These are phyloP conservation scores for Pseudopyrenochaeta lycopersici DNA, from an alignment of 2,329 filamentous ascomycete genomes.

Conservation along the genomic window DNA sequence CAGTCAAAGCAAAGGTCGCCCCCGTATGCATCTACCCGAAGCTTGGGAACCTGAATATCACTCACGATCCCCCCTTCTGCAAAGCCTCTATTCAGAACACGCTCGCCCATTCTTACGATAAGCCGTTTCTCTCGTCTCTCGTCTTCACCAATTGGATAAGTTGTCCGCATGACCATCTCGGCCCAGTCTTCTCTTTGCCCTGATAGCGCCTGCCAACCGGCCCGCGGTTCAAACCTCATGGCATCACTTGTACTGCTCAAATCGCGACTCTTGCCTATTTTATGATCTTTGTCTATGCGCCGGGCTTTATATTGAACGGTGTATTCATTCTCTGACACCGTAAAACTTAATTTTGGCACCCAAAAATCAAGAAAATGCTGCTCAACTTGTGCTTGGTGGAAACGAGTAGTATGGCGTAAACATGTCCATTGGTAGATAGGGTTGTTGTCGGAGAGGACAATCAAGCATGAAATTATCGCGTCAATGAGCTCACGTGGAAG, in stretches of 20 bases:
- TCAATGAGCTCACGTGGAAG: too few relatives aligned
- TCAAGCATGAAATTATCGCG: too few relatives aligned
- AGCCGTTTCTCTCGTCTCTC: neutral
- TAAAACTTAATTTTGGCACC: too few relatives aligned
- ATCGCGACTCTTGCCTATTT: too few relatives aligned
- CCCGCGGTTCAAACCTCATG: neutral
- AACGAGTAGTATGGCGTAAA: too few relatives aligned
- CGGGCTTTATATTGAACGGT: neutral
- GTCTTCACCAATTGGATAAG: neutral
- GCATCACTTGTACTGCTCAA: neutral
- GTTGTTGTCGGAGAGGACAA: too few relatives aligned
- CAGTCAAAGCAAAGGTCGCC: constrained; percentile 7
- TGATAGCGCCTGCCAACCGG: neutral
- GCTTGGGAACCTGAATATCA: neutral
- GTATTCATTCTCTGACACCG: too few relatives aligned
- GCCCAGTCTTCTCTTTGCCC: neutral
- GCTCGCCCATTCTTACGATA: neutral
- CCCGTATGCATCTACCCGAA: neutral
- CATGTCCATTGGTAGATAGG: too few relatives aligned
- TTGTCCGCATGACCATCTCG: neutral
- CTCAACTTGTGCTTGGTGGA: too few relatives aligned
- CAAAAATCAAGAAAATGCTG: too few relatives aligned
- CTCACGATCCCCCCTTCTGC: constrained; percentile 9
- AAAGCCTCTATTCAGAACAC: constrained; percentile 1
- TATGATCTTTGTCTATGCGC: neutral